Base-by-base conservation (phyloP, 768 basidiomycete species). In the Mycena alexandri region DNA sequence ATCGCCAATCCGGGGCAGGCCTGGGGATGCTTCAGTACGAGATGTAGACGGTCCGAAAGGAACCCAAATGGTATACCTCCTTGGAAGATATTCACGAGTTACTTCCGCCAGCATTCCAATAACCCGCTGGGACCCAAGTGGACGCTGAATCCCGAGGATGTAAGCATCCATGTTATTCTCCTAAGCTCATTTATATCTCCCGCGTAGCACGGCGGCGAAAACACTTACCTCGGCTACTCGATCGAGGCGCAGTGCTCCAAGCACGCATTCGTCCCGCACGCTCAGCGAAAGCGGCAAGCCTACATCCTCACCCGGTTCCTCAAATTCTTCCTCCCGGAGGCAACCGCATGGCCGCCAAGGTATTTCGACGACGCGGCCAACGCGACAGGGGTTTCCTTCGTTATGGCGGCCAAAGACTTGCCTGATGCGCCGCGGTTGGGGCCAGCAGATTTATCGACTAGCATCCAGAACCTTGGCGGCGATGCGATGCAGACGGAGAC, bases 161-260 rank as follows among this genome's bases (percentile, higher is more conserved):
- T 61, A n/a, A n/a, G n/a, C n/a, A n/a, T n/a, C n/a, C n/a, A n/a
- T n/a, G n/a, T n/a, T n/a, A n/a, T n/a, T n/a, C n/a, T n/a, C n/a
- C n/a, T n/a, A n/a, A n/a, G n/a, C 21, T 24, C 14, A 25, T 34
- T 74, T 41, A 24, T 51, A 5, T 5, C 29, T 34, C 25, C 34
- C 19, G 36, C 22, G 17, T 33, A 57, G 55, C 57, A 58, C 56
- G 12, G 16, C 16, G 29, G 19, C 29, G n/a, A 46, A 3, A 71
- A 64, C n/a, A 54, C 65, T 8, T 59, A 63, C 38, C 62, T 65
- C 33, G 78, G 80, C 25, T 81, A 78, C 59, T 79, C 78, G 24
- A 75, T 77, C 50, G 77, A 81, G 65, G 69, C 73, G n/a, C 63
- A 71, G 8, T 81, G 79, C 64, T 36, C 13, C 11, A 64, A 61